A percentile compares a stretch with the other conserved stretches of the same genome.
Conservation (phyloP, 116 monocot species). For the Dioscorea cayenensis region DNA sequence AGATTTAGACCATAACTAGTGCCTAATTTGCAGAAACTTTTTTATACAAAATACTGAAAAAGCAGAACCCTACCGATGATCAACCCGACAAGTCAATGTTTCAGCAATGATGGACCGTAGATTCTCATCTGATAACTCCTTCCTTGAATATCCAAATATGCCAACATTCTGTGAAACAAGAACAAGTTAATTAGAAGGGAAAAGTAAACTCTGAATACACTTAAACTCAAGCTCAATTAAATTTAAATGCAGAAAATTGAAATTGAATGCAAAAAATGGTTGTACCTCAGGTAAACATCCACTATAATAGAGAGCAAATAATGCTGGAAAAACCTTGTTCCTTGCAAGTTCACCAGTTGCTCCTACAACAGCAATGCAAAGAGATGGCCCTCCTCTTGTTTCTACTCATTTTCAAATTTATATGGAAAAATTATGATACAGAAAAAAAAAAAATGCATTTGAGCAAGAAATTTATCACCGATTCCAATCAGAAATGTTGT, state of each 20-base stretch:
- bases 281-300: slow-evolving; percentile 82
- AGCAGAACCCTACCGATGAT: slow-evolving; percentile 54
- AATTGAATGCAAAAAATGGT: background rate
- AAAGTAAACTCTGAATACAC: too few relatives aligned
- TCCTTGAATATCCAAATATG: slow-evolving; percentile 94
- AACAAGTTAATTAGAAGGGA: background rate
- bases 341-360: slow-evolving; percentile 89
- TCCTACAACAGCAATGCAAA: slow-evolving; percentile 83
- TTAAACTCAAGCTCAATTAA: too few relatives aligned
- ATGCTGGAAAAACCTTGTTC: slow-evolving; percentile 86
- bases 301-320: slow-evolving; percentile 89
- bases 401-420: too few relatives aligned
- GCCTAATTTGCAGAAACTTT: too few relatives aligned
- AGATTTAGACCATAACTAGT: background rate
- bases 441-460: background rate
- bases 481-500: background rate
- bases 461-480: background rate
- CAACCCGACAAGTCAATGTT: slow-evolving; percentile 85
- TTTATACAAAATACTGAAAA: too few relatives aligned
- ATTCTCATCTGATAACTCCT: slow-evolving; percentile 62
- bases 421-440: background rate
- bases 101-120: slow-evolving; percentile 52
- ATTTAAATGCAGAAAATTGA: background rate
- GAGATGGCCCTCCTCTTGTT: slow-evolving; percentile 26
- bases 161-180: slow-evolving; percentile 60